A percentile compares a stretch with the other conserved stretches of the same genome.
phyloP scores from a whole-genome alignment of 768 basidiomycete species.

The Pulveroboletus sp. region DNA sequence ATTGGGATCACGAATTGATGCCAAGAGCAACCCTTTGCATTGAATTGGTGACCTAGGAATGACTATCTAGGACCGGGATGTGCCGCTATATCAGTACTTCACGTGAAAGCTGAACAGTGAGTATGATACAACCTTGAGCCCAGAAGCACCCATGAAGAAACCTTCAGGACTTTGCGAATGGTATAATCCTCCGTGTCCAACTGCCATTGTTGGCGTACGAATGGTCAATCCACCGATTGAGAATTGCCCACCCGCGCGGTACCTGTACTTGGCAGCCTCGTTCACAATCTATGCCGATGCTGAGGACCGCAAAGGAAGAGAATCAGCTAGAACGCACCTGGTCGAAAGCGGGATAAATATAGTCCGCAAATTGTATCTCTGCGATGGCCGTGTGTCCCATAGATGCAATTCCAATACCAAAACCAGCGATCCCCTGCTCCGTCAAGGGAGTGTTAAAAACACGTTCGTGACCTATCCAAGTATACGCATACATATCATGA shows the following conservation, averaged over 20 bases:
- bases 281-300: slow-evolving; percentile 68
- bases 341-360: slow-evolving; percentile 93
- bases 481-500: not conserved
- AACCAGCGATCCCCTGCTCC: slow-evolving; percentile 92
- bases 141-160: slow-evolving; percentile 88
- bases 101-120: too few species aligned
- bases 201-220: slow-evolving; percentile 85
- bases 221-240: slow-evolving; percentile 81
- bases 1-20: slow-evolving; percentile 87
- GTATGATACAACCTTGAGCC: slow-evolving; percentile 80
- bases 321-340: slow-evolving; percentile 49
- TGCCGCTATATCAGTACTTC: not conserved
- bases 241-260: slow-evolving; percentile 81
- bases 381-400: slow-evolving; percentile 96
- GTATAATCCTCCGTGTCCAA: slow-evolving; percentile 89
- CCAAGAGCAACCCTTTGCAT: slow-evolving; percentile 87
- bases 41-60: slow-evolving; percentile 93
- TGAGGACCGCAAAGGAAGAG: not conserved
- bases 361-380: slow-evolving; percentile 88
- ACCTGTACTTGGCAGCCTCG: slow-evolving; percentile 91
- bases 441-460: slow-evolving; percentile 95
- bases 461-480: slow-evolving; percentile 67
- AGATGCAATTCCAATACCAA: slow-evolving; percentile 84
- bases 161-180: slow-evolving; percentile 96
- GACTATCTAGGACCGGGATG: slow-evolving; percentile 47